Evolutionary conservation across 1,284 basidiomycete genomes (phyloP).

Genomic region (Ceratorhiza oryzae-sativae): DNA sequence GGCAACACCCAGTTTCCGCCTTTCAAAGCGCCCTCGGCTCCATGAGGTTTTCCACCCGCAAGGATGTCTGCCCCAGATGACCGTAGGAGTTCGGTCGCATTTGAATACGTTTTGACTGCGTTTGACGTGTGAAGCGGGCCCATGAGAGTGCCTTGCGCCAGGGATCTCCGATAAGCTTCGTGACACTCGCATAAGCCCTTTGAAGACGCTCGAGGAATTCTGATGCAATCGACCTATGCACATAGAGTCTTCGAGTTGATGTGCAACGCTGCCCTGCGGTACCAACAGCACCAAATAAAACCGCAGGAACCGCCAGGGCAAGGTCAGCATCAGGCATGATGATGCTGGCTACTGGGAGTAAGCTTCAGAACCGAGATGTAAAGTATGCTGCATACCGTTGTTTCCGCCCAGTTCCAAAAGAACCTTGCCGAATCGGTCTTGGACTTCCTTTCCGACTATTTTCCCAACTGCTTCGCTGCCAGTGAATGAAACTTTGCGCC

Average conservation of each 20-base stretch:
- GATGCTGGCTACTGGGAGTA: slow-evolving; percentile 60
- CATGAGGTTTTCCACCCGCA: slow-evolving; percentile 67
- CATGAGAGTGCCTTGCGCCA: slow-evolving; percentile 73
- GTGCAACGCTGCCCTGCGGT: slow-evolving; percentile 97
- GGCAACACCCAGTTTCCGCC: slow-evolving; percentile 89
- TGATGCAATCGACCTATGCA: slow-evolving; percentile 80
- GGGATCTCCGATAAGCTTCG: slow-evolving; percentile 75
- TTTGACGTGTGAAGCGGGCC: slow-evolving; percentile 83
- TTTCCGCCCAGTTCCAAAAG: slow-evolving; percentile 96
- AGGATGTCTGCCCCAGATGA: slow-evolving; percentile 77
- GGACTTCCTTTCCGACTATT: slow-evolving; percentile 81
- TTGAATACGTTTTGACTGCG: slow-evolving; percentile 71
- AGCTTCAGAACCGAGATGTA: not conserved
- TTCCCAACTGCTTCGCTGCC: slow-evolving; percentile 89
- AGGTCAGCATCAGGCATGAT: slow-evolving; percentile 94
- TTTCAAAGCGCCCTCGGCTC: slow-evolving; percentile 49
- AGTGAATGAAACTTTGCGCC: slow-evolving; percentile 81
- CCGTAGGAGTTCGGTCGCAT: slow-evolving; percentile 69
- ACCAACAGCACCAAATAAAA: slow-evolving; percentile 94
- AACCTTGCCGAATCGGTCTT: slow-evolving; percentile 81
- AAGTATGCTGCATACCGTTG: slow-evolving; percentile 63
- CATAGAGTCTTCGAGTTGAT: slow-evolving; percentile 86
- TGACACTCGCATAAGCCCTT: slow-evolving; percentile 71
- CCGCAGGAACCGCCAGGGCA: slow-evolving; percentile 82
- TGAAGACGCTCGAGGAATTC: slow-evolving; percentile 78